A percentile compares a stretch with the other conserved stretches of the same genome.
phyloP scores from a whole-genome alignment of 768 basidiomycete species.

The Kwoniella mangroviensis region DNA sequence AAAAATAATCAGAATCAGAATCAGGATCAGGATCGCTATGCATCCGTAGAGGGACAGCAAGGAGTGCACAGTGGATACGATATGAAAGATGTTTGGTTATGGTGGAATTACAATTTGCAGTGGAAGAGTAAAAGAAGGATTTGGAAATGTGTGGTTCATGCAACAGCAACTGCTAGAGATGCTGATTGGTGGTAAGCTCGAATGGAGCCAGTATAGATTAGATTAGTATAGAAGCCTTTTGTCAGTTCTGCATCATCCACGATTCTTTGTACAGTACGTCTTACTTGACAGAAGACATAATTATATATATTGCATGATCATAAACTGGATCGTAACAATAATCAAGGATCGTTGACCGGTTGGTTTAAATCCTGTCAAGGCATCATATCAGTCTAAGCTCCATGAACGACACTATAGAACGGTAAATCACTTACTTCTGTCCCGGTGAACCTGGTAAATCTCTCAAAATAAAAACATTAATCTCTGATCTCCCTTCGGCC shows the following conservation, averaged over 20 bases:
- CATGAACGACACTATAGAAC: background rate
- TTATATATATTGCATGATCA: background rate
- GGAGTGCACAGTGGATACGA: background rate
- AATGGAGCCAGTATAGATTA: background rate
- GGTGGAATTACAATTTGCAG: constrained; percentile 32
- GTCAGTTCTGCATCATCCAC: too few relatives aligned
- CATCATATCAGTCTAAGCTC: background rate
- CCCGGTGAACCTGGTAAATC: constrained; percentile 66
- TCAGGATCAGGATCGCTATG: background rate
- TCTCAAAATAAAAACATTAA: constrained; percentile 84
- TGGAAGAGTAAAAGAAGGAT: constrained; percentile 38
- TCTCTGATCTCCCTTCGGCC: constrained; percentile 83
- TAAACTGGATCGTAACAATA: background rate
- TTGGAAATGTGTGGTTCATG: constrained; percentile 37
- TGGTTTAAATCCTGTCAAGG: too few relatives aligned
- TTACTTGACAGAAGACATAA: background rate
- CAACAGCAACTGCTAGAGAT: constrained; percentile 38
- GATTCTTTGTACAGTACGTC: too few relatives aligned
- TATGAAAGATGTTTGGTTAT: constrained; percentile 33
- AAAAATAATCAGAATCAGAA: background rate
- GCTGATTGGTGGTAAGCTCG: constrained; percentile 34
- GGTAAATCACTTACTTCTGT: constrained; percentile 19
- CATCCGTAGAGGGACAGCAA: background rate
- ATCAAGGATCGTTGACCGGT: too few relatives aligned
- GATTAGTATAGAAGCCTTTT: background rate